Base-by-base conservation (phyloP, 306 rosid genomes). In the Trifolium fragiferum region DNA sequence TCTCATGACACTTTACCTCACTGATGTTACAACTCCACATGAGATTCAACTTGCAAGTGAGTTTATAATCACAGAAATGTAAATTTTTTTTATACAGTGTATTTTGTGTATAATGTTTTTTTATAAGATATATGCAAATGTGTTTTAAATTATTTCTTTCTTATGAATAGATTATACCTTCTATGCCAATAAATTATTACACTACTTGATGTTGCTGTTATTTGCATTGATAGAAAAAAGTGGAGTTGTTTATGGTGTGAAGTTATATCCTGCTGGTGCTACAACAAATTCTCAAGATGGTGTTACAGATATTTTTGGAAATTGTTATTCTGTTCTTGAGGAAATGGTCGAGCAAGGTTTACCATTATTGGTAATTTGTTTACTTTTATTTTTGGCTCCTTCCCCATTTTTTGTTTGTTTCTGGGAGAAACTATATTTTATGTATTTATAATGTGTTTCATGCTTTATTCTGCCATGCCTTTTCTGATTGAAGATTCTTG, bases 221-320 rank as follows among this genome's bases (percentile, higher is more conserved):
- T 58, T 74, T 80, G 47, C 18, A 10, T 67, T 81, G 60, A 63
- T 84, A 93, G 96, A 82, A 84, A 83, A 55, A 85, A 93, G 96
- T 84, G 93, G 93, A 69, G 74, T 75, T 70, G 84, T 91, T 53
- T 88, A 64, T 85, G 96, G 90, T 77, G 93, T 93, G 74, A 93
- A 93, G 81, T 75, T 93, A 84, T 93, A 93, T 78, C 98, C 97
- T 78, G 97, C 96, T 75, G 98, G 96, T 77, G 96, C 98, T 11
- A 93, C 98, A 2, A 93, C 98, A 41, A 91, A 93, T 74, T 91
- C 97, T 79, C 96, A 91, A 82, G 92, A 93, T 82, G 98, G 98
- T 41, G 97, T 93, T 33, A 91, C 93, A 10, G 92, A 91, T 89
- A 87, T 88, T 50, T 87, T 89, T 46, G 91, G 96, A 37, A 91